These are phyloP conservation scores for Eleusine indica DNA, from an alignment of 176 grass and related monocot genomes.

Conservation along the genomic window DNA sequence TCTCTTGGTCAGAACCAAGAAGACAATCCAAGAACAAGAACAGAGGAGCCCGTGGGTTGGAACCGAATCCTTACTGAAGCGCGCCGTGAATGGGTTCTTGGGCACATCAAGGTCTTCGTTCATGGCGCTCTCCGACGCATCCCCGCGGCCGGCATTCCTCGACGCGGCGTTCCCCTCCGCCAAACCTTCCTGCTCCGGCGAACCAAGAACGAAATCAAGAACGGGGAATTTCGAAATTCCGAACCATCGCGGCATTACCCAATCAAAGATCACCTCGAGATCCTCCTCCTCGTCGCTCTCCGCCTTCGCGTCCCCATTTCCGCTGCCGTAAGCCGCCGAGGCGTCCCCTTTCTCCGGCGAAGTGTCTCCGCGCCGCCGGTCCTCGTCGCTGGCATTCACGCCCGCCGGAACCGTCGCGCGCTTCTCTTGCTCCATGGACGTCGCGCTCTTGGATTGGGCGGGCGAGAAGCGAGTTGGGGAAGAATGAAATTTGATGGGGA, in stretches of 20 bases:
- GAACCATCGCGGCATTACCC: not conserved
- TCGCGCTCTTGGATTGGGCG: not conserved
- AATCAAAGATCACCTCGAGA: not conserved
- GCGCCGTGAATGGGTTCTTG: not conserved
- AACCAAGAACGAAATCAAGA: slow-evolving; percentile 30
- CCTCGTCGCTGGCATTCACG: not conserved
- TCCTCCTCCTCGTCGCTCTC: not conserved
- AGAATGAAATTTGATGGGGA: not conserved
- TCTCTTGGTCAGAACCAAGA: slow-evolving; percentile 6
- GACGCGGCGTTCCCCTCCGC: not conserved
- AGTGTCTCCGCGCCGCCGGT: not conserved
- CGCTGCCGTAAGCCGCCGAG: too few species aligned
- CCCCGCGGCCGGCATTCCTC: not conserved
- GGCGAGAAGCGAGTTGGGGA: not conserved
- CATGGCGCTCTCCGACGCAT: not conserved
- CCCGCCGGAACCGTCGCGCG: not conserved
- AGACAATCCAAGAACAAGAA: not conserved
- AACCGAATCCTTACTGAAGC: slow-evolving; percentile 5
- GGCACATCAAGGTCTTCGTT: not conserved
- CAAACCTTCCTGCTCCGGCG: not conserved
- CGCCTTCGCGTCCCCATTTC: not conserved
- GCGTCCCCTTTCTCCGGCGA: not conserved
- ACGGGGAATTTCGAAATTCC: not conserved
- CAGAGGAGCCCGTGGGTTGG: too few species aligned
- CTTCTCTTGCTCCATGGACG: slow-evolving; percentile 26